Evolutionary conservation across 768 basidiomycete species (phyloP).

Genomic region (Auricularia cornea): DNA sequence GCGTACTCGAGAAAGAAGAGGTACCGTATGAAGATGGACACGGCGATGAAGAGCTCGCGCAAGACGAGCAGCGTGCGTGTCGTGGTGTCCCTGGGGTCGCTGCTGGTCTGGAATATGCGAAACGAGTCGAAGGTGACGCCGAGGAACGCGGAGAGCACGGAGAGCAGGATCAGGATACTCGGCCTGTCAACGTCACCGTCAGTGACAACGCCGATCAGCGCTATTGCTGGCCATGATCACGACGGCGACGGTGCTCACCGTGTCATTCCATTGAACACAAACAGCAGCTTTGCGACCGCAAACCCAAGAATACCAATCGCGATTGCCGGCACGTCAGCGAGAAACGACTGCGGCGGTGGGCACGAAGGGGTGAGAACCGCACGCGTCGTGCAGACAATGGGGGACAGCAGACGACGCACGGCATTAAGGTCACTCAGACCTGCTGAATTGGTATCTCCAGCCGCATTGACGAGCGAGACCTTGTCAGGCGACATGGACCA

Average conservation of each 20-base stretch:
- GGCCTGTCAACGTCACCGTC: neutral
- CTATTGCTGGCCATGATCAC: neutral
- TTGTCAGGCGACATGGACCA: neutral
- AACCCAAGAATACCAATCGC: conserved; percentile 11
- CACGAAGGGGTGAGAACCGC: too few relatives aligned
- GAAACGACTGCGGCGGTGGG: conserved; percentile 9
- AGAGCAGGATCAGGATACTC: neutral
- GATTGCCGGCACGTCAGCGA: conserved; percentile 14
- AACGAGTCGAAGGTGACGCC: neutral
- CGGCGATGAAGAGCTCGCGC: neutral
- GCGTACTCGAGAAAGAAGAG: conserved; percentile 1
- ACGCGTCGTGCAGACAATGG: neutral
- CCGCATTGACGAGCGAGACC: neutral
- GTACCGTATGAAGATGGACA: neutral
- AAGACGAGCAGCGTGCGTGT: neutral
- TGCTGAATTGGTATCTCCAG: neutral
- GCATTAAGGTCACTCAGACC: conserved; percentile 1
- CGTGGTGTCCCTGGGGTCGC: neutral
- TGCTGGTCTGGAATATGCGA: neutral
- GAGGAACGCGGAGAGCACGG: neutral
- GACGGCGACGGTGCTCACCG: neutral
- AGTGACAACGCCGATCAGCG: neutral
- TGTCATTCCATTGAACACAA: neutral
- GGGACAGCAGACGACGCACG: neutral
- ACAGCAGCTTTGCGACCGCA: neutral